Base-by-base conservation (phyloP, 306 rosid species). In the Castanea mollissima region DNA sequence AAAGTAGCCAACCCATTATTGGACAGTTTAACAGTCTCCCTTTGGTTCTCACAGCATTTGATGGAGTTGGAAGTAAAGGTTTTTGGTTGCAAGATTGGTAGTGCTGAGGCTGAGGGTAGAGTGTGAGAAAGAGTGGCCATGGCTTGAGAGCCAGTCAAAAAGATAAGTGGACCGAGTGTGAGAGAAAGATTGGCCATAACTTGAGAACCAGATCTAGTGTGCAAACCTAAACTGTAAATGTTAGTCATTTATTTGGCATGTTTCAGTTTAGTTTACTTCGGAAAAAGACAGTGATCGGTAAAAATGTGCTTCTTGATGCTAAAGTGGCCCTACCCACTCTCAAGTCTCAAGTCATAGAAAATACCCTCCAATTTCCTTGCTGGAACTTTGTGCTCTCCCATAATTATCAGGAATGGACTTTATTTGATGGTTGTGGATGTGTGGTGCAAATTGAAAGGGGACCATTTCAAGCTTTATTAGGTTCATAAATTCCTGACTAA, bases 41-140 rank as follows among this genome's bases (percentile, higher is more conserved):
- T 78, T 19, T 74, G 81, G 80, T 55, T 73, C n/a, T 44, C 76
- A 78, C 86, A 77, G 80, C 91, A 87, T 71, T 71, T 82, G 71
- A 86, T 83, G 12, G 65, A 18, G 38, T 78, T 75, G 64, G 51
- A 15, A 9, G 67, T 76, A 54, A 31, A 52, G 1, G 38, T 2
- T 69, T 83, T 80, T 57, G 49, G 81, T 20, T 69, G 83, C 46
- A 69, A 71, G 51, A 29, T 2, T 5, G 74, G 81, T 38, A 73
- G 78, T 14, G 23, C n/a, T 4, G 60, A 68, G 4, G 67, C 65
- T 3, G 78, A 46, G 6, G 78, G 51, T 59, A 62, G 41, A 18
- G 81, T 9, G 20, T 72, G 55, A 35, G 79, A 68, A 64, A 80
- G 65, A 60, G 77, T 51, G 55, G 60, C 63, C 83, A 86, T 86